These are phyloP conservation scores for Aspergillus arachidicola DNA, from an alignment of 2,329 filamentous ascomycete genomes.

Conservation along the genomic window DNA sequence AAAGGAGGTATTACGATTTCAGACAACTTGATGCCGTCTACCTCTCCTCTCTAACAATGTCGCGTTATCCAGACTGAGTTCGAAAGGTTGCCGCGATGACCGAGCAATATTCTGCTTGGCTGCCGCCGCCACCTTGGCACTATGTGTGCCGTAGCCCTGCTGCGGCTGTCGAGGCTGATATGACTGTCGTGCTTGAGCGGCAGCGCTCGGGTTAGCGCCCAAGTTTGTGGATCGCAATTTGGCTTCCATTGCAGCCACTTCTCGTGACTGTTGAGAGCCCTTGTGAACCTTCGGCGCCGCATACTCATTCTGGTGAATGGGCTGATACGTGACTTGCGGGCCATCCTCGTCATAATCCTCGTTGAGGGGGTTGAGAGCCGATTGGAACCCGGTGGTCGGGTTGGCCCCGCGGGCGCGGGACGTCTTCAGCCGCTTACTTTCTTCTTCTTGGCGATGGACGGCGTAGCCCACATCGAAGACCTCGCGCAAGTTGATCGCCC, in stretches of 20 bases:
- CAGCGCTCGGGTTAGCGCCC: constrained; percentile 53
- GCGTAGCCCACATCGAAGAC: constrained; percentile 99
- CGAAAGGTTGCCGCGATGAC: constrained; percentile 79
- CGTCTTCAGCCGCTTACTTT: constrained; percentile 87
- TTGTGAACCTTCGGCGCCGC: constrained; percentile 70
- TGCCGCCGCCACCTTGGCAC: constrained; percentile 77
- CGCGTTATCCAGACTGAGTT: constrained; percentile 87
- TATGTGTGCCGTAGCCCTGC: constrained; percentile 85
- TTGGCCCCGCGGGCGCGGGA: constrained; percentile 65
- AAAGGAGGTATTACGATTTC: constrained; percentile 1
- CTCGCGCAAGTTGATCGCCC: constrained; percentile 91
- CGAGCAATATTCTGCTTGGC: constrained; percentile 78
- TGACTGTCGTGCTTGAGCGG: constrained; percentile 62
- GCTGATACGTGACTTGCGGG: constrained; percentile 27
- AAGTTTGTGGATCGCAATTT: constrained; percentile 84
- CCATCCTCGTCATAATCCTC: constrained; percentile 67
- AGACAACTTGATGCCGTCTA: constrained; percentile 41
- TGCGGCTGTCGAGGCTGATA: constrained; percentile 52
- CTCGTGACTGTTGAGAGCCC: constrained; percentile 54
- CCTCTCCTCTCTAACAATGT: constrained; percentile 77
- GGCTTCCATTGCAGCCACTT: constrained; percentile 77
- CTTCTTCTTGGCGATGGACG: constrained; percentile 94
- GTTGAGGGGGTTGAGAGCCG: constrained; percentile 65
- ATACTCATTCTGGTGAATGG: constrained; percentile 27
- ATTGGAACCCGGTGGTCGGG: constrained; percentile 59